phyloP scores from a whole-genome alignment of 352 stramenopile genomes.

The Phytophthora fragariaefolia region DNA sequence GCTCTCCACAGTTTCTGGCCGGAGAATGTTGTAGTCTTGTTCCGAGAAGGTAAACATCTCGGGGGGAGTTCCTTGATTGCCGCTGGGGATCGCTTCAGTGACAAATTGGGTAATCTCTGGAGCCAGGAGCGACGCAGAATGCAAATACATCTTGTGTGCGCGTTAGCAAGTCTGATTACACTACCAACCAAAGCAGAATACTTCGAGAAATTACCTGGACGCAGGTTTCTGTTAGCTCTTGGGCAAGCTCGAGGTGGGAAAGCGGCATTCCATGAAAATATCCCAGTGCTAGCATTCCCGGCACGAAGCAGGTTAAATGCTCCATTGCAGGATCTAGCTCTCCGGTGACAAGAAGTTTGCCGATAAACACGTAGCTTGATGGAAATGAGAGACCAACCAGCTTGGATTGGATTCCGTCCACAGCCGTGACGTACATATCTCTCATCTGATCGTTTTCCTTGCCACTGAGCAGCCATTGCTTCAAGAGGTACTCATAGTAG shows the following conservation, averaged over 20 bases:
- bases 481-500: slow-evolving; percentile 84
- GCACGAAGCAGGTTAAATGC: slow-evolving; percentile 90
- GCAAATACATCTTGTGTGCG: slow-evolving; percentile 63
- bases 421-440: slow-evolving; percentile 57
- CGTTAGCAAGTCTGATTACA: background rate
- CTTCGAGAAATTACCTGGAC: slow-evolving; percentile 44
- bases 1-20: slow-evolving; percentile 90
- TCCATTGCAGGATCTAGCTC: slow-evolving; percentile 65
- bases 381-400: slow-evolving; percentile 47
- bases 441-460: slow-evolving; percentile 58
- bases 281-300: slow-evolving; percentile 82
- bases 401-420: slow-evolving; percentile 54
- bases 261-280: slow-evolving; percentile 56
- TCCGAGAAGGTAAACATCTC: slow-evolving; percentile 28
- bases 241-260: slow-evolving; percentile 69
- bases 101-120: slow-evolving; percentile 78
- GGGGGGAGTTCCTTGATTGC: background rate
- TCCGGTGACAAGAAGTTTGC: slow-evolving; percentile 35
- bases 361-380: slow-evolving; percentile 57
- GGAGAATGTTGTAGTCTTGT: slow-evolving; percentile 75
- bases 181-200: background rate
- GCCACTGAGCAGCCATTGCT: slow-evolving; percentile 69
- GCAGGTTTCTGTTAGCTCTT: slow-evolving; percentile 78
- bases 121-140: slow-evolving; percentile 60
- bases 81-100: slow-evolving; percentile 23